Conservation (phyloP, 2,329 filamentous ascomycete species). For the Blastomyces gilchristii region DNA sequence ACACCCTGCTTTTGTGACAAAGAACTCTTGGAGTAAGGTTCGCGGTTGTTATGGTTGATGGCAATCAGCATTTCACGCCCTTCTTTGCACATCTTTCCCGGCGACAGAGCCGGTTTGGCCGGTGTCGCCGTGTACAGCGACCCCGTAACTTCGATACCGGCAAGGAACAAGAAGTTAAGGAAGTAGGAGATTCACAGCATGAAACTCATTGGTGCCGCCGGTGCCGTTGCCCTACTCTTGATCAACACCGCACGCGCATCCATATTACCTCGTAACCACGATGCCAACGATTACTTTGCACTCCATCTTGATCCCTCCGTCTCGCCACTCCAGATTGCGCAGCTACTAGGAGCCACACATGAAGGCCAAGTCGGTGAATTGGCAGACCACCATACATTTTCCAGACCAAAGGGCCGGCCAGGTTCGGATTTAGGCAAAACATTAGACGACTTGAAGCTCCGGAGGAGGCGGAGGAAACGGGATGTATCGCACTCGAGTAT, state of each 20-base stretch:
- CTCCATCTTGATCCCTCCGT: slow-evolving; percentile 63
- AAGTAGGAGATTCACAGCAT: slow-evolving; percentile 5
- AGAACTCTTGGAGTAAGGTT: not conserved
- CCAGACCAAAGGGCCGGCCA: slow-evolving; percentile 44
- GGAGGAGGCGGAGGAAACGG: slow-evolving; percentile 52
- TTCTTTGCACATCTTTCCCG: not conserved
- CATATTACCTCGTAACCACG: slow-evolving; percentile 58
- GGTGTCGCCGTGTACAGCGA: not conserved
- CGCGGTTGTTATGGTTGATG: not conserved
- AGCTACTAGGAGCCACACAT: slow-evolving; percentile 62
- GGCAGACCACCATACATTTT: slow-evolving; percentile 75
- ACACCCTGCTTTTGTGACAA: not conserved
- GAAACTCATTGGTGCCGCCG: slow-evolving; percentile 11
- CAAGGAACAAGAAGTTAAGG: not conserved
- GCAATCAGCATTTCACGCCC: not conserved
- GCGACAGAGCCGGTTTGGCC: not conserved
- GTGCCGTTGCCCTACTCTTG: slow-evolving; percentile 13
- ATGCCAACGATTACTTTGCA: slow-evolving; percentile 83
- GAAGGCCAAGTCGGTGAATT: slow-evolving; percentile 74
- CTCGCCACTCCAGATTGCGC: slow-evolving; percentile 53
- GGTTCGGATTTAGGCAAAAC: slow-evolving; percentile 47
- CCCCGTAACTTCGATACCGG: not conserved
- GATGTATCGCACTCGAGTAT: slow-evolving; percentile 28
- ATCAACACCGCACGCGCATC: slow-evolving; percentile 40
- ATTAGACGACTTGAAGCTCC: slow-evolving; percentile 43